Conservation (phyloP, 306 rosid genomes). For the Glycine soja region DNA sequence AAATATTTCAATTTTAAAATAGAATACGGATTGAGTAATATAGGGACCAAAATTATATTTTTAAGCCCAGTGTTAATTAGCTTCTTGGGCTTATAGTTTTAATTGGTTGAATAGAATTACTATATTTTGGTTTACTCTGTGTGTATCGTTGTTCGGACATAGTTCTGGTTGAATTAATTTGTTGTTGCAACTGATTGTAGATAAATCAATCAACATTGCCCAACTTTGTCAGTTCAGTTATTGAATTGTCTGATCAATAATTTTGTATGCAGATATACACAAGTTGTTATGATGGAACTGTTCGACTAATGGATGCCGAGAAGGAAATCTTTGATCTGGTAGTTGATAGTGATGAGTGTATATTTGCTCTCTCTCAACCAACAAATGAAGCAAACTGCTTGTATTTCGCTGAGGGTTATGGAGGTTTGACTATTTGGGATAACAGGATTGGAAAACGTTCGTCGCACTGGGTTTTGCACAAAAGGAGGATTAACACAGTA, state of each 20-base stretch:
- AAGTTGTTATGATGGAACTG: constrained; percentile 74
- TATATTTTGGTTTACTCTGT: not conserved
- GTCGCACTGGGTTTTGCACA: constrained; percentile 65
- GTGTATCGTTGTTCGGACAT: not conserved
- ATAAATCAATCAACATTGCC: not conserved
- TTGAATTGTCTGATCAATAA: not conserved
- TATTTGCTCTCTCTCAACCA: constrained; percentile 67
- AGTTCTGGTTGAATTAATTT: not conserved
- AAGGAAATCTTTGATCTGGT: constrained; percentile 79
- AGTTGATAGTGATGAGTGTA: constrained; percentile 50
- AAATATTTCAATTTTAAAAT: too few relatives aligned
- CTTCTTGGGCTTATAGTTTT: not conserved
- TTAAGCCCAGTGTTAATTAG: too few relatives aligned
- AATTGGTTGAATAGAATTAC: not conserved
- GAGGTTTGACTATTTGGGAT: constrained; percentile 73
- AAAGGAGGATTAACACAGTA: constrained; percentile 65
- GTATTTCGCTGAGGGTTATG: constrained; percentile 71
- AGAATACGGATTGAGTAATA: too few relatives aligned
- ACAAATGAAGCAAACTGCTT: constrained; percentile 63
- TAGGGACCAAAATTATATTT: too few relatives aligned
- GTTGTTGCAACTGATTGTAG: not conserved
- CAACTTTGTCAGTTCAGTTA: not conserved
- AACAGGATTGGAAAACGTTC: constrained; percentile 62
- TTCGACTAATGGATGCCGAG: constrained; percentile 84
- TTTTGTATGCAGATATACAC: constrained; percentile 64